Percentiles rank a stretch among this genome's conserved stretches.
Conservation (phyloP, 208 protist species). For the Trypanosomatidae sp. region DNA sequence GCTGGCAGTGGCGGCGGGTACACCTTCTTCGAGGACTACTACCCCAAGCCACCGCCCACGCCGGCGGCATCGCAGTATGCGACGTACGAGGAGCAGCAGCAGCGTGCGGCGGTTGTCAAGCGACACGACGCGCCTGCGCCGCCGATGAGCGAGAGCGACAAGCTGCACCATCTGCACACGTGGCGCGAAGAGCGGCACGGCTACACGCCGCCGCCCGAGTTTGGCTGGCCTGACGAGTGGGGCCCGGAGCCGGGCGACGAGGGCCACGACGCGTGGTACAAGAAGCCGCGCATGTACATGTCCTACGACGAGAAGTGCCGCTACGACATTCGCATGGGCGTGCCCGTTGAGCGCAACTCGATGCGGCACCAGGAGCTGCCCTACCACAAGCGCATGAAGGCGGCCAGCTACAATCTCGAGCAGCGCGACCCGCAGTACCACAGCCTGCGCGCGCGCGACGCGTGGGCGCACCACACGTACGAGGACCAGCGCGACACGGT, state of each 20-base stretch:
- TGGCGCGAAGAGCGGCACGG: conserved; percentile 66
- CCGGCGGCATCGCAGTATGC: conserved; percentile 57
- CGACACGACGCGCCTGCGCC: conserved; percentile 47
- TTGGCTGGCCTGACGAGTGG: conserved; percentile 83
- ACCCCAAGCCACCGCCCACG: conserved; percentile 63
- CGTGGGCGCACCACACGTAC: conserved; percentile 75
- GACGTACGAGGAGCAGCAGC: conserved; percentile 65
- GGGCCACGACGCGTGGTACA: conserved; percentile 77
- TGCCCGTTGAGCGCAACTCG: conserved; percentile 77
- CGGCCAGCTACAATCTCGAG: conserved; percentile 66
- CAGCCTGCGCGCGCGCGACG: conserved; percentile 49
- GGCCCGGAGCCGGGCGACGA: conserved; percentile 77
- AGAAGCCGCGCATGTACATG: conserved; percentile 87
- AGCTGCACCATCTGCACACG: conserved; percentile 61
- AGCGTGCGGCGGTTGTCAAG: conserved; percentile 18
- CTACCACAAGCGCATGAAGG: conserved; percentile 77
- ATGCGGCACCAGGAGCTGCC: conserved; percentile 83
- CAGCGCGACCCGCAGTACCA: conserved; percentile 64
- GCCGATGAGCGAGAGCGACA: conserved; percentile 66
- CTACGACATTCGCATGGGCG: conserved; percentile 59
- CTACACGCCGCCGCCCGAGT: conserved; percentile 55
- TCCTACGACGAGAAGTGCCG: conserved; percentile 79
- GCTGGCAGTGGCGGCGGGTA: conserved; percentile 23
- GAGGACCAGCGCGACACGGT: conserved; percentile 80
- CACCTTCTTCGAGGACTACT: conserved; percentile 83